phyloP scores from a whole-genome alignment of 352 stramenopile species.

The Phytophthora multivora region DNA sequence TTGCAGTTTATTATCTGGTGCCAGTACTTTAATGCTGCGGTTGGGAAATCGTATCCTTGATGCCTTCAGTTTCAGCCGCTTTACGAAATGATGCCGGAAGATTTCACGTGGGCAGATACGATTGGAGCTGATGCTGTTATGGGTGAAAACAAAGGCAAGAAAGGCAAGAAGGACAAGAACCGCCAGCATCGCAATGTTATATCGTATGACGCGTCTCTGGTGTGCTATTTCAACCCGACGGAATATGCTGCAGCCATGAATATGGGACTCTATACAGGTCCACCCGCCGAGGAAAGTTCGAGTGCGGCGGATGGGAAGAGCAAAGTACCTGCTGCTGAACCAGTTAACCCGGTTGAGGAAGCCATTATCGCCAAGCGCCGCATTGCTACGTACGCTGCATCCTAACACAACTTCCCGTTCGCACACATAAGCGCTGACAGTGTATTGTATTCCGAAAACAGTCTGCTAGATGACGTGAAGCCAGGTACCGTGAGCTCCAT shows the following conservation, averaged over 20 bases:
- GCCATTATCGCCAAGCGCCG: slow-evolving; percentile 57
- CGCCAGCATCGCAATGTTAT: slow-evolving; percentile 38
- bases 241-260: slow-evolving; percentile 69
- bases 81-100: slow-evolving; percentile 66
- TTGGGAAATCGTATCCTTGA: not conserved
- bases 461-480: slow-evolving; percentile 63
- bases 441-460: slow-evolving; percentile 16
- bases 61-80: slow-evolving; percentile 64
- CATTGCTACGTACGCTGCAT: slow-evolving; percentile 50
- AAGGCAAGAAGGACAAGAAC: slow-evolving; percentile 57
- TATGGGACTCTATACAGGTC: slow-evolving; percentile 66
- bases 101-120: slow-evolving; percentile 69
- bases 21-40: not conserved
- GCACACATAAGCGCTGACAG: not conserved
- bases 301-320: slow-evolving; percentile 22
- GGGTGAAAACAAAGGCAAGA: slow-evolving; percentile 54
- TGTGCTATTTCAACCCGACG: slow-evolving; percentile 81
- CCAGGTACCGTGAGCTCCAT: slow-evolving; percentile 45
- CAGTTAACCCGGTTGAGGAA: slow-evolving; percentile 69
- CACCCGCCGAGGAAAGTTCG: slow-evolving; percentile 15
- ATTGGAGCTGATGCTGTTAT: slow-evolving; percentile 54
- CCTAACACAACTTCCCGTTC: not conserved
- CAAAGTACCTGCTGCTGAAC: slow-evolving; percentile 18
- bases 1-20: not conserved
- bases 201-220: slow-evolving; percentile 75